Conservation (phyloP, 192 early-diverging fungal genomes). For the Entomortierella parvispora region DNA sequence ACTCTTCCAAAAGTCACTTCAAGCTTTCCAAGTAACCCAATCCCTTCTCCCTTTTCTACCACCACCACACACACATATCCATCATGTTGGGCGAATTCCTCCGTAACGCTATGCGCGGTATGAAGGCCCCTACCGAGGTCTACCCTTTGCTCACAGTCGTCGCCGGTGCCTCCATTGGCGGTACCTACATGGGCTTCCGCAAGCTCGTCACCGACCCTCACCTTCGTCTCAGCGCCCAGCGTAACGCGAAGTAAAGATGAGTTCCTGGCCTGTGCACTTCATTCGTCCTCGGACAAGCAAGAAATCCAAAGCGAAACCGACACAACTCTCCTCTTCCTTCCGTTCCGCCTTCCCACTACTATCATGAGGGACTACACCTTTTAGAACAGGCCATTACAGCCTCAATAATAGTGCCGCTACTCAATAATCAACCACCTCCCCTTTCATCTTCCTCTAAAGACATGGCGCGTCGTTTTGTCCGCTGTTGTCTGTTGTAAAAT, state of each 20-base stretch:
- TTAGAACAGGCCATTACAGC: no score
- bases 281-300: no score
- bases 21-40: not conserved
- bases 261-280: no score
- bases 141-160: constrained; percentile 47
- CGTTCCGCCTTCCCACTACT: no score
- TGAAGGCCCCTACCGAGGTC: constrained; percentile 50
- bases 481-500: not conserved
- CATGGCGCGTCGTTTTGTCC: no score
- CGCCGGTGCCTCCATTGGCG: constrained; percentile 42
- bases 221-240: constrained; percentile 20
- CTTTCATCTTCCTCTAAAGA: no score
- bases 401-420: no score
- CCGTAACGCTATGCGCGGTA: constrained; percentile 27
- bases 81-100: constrained; percentile 39
- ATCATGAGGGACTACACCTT: no score
- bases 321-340: no score
- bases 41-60: not conserved
- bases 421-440: no score
- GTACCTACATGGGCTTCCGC: constrained; percentile 49
- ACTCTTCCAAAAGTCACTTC: not conserved
- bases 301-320: no score
- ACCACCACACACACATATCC: constrained; percentile 8
- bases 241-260: no score
- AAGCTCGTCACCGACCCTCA: constrained; percentile 49